Base-by-base conservation (phyloP, 1,284 basidiomycete genomes). In the Leccinum cinnamomeum region DNA sequence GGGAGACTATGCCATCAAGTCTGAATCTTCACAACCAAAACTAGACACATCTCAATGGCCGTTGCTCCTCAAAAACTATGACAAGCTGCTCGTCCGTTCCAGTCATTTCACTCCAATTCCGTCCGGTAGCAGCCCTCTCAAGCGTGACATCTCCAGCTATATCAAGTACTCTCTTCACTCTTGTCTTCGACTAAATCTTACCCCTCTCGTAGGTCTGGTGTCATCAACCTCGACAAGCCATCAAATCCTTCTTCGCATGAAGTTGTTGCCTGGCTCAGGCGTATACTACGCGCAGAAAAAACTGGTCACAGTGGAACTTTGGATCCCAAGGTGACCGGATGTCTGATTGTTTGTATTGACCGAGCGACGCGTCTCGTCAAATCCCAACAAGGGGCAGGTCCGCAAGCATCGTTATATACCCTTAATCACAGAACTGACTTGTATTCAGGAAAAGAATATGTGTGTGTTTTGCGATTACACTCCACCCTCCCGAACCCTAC, bases 161-260 rank as follows among this genome's bases (percentile, higher is more conserved):
- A 87, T 99, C 78, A 95, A 95, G 90, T 95, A 72, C 62, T 69
- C 25, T 48, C 18, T 56, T 7, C 37, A 2, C 7, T 41, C 56
- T 59, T 20, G 41, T 63, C 56, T 59, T 60, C 57, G 44, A 57
- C 54, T 54, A 53, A 41, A 56, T 55, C 62, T 68, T 8, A 59
- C 20, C 25, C 11, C 14, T 28, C 35, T 56, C 6, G 5, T 68
- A 95, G 93, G 80, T 95, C 95, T 65, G 97, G 97, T 70, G 94
- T 98, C 62, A 99, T 99, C 78, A 98, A 99, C 82, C 84, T 99
- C 69, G 97, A 99, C 86, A 99, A 99, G 78, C 97, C 97, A 28
- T 98, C 97, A 56, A 99, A 99, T 80, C 97, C 97, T 7, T 99
- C 97, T 5, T 98, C 97, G n/a, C 97, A 99, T 80, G 97, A 99